phyloP scores from a whole-genome alignment of 1,139 yeast species.

The Kodamaea sp. region DNA sequence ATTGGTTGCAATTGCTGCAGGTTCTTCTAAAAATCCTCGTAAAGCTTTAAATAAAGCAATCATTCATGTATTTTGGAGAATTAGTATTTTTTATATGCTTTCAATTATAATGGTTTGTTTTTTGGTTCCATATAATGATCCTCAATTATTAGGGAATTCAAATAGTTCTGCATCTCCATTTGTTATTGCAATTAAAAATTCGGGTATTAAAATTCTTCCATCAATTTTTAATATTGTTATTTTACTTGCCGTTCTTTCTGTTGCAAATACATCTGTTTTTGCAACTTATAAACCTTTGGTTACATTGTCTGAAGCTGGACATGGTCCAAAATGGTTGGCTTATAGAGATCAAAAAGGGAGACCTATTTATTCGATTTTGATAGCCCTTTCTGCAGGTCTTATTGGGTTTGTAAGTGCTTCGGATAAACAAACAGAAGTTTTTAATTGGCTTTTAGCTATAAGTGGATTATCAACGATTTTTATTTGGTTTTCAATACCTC shows the following conservation, averaged over 20 bases:
- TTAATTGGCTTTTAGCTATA: conserved; percentile 39
- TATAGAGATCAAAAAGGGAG: conserved; percentile 29
- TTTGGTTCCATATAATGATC: conserved; percentile 20
- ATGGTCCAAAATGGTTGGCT: conserved; percentile 30
- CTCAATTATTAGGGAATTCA: conserved; percentile 13
- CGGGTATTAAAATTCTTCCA: conserved; percentile 31
- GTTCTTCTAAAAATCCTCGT: conserved; percentile 19
- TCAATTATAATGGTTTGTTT: conserved; percentile 19
- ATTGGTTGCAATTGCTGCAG: conserved; percentile 25
- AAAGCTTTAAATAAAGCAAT: conserved; percentile 22
- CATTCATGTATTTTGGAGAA: conserved; percentile 23
- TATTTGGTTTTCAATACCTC: conserved; percentile 31
- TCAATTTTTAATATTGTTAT: conserved; percentile 33
- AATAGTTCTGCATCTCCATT: conserved; percentile 26
- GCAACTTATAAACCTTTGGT: conserved; percentile 32
- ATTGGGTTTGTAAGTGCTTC: conserved; percentile 13
- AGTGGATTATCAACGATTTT: conserved; percentile 40
- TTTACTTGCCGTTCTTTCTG: conserved; percentile 30
- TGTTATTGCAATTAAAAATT: conserved; percentile 18
- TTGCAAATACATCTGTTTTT: conserved; percentile 32
- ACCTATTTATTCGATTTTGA: conserved; percentile 27
- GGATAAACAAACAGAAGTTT: conserved; percentile 17
- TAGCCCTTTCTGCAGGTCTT: conserved; percentile 13
- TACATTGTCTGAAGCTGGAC: conserved; percentile 31
- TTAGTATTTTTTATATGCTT: conserved; percentile 22